A percentile compares a stretch with the other conserved stretches of the same genome.
Conservation (phyloP, 192 early-diverging fungal species). For the Endogone sp. region DNA sequence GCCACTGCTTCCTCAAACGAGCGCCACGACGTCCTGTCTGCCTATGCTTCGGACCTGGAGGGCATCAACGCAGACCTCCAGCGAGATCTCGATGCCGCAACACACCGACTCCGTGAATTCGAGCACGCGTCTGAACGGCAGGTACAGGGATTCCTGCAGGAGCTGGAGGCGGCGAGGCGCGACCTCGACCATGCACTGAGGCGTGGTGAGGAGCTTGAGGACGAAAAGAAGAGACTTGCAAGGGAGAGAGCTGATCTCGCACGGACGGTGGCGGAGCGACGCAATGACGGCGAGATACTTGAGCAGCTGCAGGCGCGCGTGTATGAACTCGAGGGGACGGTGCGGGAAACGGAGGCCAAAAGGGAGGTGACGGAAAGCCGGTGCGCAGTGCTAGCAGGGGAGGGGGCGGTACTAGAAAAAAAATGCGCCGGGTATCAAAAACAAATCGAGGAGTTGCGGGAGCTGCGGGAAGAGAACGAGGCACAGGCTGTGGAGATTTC, state of each 20-base stretch:
- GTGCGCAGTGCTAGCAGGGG: too few species aligned
- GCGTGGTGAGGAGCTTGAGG: constrained; percentile 4
- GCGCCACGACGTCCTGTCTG: neutral
- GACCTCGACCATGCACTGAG: neutral
- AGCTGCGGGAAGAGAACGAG: constrained; percentile 7
- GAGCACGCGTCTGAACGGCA: neutral
- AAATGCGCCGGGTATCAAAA: constrained; percentile 16
- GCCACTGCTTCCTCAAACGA: constrained; percentile 1
- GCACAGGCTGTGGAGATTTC: constrained; percentile 14
- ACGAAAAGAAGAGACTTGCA: constrained; percentile 1
- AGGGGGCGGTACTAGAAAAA: too few species aligned
- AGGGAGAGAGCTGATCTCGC: constrained; percentile 8
- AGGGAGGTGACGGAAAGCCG: neutral
- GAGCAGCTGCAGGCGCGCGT: neutral
- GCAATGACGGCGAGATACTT: neutral
- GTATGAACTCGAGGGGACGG: constrained; percentile 11
- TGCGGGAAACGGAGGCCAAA: neutral
- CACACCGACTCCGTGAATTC: constrained; percentile 1
- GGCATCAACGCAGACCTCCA: constrained; percentile 7
- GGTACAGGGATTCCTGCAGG: neutral
- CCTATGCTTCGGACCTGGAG: constrained; percentile 5
- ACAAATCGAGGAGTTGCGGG: constrained; percentile 17
- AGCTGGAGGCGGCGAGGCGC: neutral
- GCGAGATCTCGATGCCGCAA: constrained; percentile 1
- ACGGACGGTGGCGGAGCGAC: constrained; percentile 1